Base-by-base conservation (phyloP, 164 flowering plant species). In the Platanus orientalis region DNA sequence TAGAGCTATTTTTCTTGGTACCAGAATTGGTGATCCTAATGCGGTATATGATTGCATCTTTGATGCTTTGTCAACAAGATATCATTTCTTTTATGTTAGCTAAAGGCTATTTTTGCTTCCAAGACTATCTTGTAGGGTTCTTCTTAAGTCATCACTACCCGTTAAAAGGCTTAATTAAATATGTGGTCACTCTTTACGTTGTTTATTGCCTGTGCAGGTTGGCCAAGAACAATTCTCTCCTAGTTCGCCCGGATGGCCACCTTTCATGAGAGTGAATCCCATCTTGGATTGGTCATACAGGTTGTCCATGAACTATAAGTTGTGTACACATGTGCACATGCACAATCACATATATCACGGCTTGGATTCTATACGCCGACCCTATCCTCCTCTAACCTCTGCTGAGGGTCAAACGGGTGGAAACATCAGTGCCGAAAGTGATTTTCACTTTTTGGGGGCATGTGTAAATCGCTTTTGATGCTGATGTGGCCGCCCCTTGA, bases 231-330 rank as follows among this genome's bases (percentile, higher is more conserved):
- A 87, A 49, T 87, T 87, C 74, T 81, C 88, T 6, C 93, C 90
- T 59, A 83, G 93, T 72, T 81, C 93, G 25, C 87, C 84, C 27
- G 90, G 93, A 48, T 87, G 93, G 93, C 90, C 93, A 21, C 81
- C 90, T 63, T 87, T 87, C 66, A 87, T 87, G 93, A 81, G 93
- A 74, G 88, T 87, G 71, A 87, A 87, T 74, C 93, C 93, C 44
- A 83, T 85, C 57, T 71, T 87, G 69, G 93, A 87, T 72, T 87
- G 93, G 90, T 87, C 93, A 11, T 87, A 87, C 79, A 85, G 93
- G 92, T 87, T 0, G 62, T 36, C 49, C 19, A 45, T 45, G 49
- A 45, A 45, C 20, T 45, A 36, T 36, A 45, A 45, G 20, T 2
- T 45, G 49, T 45, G 49, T 13, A 45, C 19, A 45, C 49, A 45